Base-by-base conservation (phyloP, 75 land plant genomes). In the Isoetes taiwanensis region DNA sequence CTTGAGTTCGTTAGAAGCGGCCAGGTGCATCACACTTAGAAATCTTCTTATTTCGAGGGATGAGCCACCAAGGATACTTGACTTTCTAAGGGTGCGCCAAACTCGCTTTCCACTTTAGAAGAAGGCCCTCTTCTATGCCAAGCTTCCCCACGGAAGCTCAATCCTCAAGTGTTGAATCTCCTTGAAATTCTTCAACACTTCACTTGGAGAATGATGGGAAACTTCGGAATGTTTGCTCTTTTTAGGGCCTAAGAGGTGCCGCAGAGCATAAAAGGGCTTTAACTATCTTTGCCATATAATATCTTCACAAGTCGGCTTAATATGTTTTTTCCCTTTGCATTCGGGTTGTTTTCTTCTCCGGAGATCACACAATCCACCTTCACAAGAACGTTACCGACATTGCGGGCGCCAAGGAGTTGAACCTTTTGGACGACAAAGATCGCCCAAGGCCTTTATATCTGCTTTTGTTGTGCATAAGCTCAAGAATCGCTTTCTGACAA, bases 171-270 rank as follows among this genome's bases (percentile, higher is more conserved):
- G 16, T n/a, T 46, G 50, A n/a, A 46, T 46, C 50, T 46, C 50
- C 50, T 46, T 46, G 50, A 46, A 46, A n/a, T 46, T 46, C 12
- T 23, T 5, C 50, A 46, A n/a, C 50, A 46, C 50, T n/a, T 46
- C 50, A n/a, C 50, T 23, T 4, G 50, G 50, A 16, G 50, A 46
- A n/a, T 46, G 50, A 23, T 46, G 50, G 23, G 50, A 46, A 6
- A 46, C 50, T n/a, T 46, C n/a, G 12, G 50, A 6, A 23, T 19
- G 25, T 23, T n/a, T n/a, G 50, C 50, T 23, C 5, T 5, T n/a
- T 5, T n/a, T 46, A 4, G n/a, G 5, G n/a, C 21, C 5, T 6
- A 46, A 23, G 25, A 46, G 5, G 4, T 46, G 50, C 25, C 5
- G 6, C 50, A 46, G 50, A 6, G n/a, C 50, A 16, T 46, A 23